phyloP scores from a whole-genome alignment of 768 basidiomycete genomes.

The Trametes cubensis region DNA sequence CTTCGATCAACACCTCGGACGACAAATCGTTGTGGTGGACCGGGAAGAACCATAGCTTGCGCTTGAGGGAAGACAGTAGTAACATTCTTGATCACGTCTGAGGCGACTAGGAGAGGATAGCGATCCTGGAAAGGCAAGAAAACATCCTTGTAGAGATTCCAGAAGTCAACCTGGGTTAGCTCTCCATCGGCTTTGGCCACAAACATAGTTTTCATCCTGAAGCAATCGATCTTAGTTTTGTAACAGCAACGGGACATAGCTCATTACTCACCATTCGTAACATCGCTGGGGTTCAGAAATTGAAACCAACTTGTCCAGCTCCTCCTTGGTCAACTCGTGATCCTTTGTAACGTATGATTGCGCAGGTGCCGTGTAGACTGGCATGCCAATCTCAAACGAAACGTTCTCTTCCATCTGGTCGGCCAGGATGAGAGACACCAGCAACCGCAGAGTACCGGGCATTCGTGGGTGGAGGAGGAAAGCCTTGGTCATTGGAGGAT shows the following conservation, averaged over 20 bases:
- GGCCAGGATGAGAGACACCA: conserved; percentile 65
- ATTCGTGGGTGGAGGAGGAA: conserved; percentile 74
- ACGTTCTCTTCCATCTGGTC: conserved; percentile 76
- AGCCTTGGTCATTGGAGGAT: conserved; percentile 73
- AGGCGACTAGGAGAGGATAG: conserved; percentile 72
- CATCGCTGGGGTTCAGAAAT: conserved; percentile 78
- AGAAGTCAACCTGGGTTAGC: conserved; percentile 92
- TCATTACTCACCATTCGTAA: conserved; percentile 79
- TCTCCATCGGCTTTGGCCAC: conserved; percentile 74
- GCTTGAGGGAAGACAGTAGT: conserved; percentile 83
- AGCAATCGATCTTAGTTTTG: not conserved
- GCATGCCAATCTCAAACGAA: conserved; percentile 61
- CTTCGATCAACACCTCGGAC: conserved; percentile 82
- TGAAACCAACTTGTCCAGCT: conserved; percentile 58
- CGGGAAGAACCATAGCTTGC: conserved; percentile 82
- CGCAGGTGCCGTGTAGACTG: conserved; percentile 60
- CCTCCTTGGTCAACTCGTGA: conserved; percentile 73
- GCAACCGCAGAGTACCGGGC: conserved; percentile 67
- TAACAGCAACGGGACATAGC: too few species aligned
- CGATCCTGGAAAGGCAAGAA: conserved; percentile 65
- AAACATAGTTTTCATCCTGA: conserved; percentile 90
- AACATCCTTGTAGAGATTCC: conserved; percentile 88
- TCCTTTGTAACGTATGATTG: conserved; percentile 47
- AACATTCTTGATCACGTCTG: conserved; percentile 94
- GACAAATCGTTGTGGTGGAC: conserved; percentile 75